phyloP scores from a whole-genome alignment of 2,329 filamentous ascomycete species.

The Lachnellula occidentalis region DNA sequence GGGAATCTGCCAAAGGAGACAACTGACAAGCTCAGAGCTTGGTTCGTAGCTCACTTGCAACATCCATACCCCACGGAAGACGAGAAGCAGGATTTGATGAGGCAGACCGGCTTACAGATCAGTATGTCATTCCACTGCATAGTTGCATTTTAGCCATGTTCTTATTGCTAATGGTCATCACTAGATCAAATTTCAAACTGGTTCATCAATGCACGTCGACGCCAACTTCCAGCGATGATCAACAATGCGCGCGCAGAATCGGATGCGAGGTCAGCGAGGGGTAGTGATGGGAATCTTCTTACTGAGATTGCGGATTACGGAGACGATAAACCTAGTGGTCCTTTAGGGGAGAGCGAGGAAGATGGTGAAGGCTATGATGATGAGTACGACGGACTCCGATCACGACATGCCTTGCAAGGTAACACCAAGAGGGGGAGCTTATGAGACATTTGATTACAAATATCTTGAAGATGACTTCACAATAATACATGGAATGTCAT shows the following conservation, averaged over 20 bases:
- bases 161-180: background rate
- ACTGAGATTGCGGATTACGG: constrained; percentile 33
- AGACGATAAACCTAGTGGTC: constrained; percentile 34
- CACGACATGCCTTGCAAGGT: background rate
- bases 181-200: constrained; percentile 70
- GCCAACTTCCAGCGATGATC: constrained; percentile 57
- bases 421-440: background rate
- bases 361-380: constrained; percentile 43
- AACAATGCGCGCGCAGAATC: constrained; percentile 39
- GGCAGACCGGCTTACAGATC: constrained; percentile 70
- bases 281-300: constrained; percentile 24
- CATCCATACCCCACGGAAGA: constrained; percentile 87
- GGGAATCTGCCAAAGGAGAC: constrained; percentile 90
- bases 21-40: constrained; percentile 72
- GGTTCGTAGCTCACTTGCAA: constrained; percentile 71
- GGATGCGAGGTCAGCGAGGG: constrained; percentile 18
- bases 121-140: constrained; percentile 47
- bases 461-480: no score
- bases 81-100: constrained; percentile 77
- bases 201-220: constrained; percentile 73
- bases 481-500: no score
- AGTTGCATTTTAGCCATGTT: background rate
- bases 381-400: constrained; percentile 22
- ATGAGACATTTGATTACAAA: background rate
- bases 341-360: constrained; percentile 47